A percentile compares a stretch with the other conserved stretches of the same genome.
Conservation (phyloP, 1,284 basidiomycete genomes). For the Earliella scabrosa region DNA sequence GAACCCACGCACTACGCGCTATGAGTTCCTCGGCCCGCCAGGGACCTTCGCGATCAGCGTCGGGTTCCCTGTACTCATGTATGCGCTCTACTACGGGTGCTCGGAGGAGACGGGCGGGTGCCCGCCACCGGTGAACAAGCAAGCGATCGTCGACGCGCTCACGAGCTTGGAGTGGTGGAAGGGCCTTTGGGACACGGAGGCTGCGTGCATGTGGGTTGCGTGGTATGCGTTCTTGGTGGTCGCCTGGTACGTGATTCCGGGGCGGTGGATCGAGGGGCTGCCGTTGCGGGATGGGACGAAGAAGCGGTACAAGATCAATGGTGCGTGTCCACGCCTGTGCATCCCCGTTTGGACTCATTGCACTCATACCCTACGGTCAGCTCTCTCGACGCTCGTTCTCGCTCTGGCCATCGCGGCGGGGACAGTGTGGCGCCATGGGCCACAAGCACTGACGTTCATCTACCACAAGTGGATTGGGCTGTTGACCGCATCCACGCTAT, state of each 20-base stretch:
- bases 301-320: constrained; percentile 94
- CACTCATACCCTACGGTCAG: no score
- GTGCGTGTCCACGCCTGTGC: constrained; percentile 47
- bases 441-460: constrained; percentile 83
- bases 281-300: constrained; percentile 79
- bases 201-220: constrained; percentile 76
- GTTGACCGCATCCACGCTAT: constrained; percentile 81
- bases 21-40: constrained; percentile 88
- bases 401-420: constrained; percentile 74
- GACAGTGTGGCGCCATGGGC: constrained; percentile 74
- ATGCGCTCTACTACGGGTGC: constrained; percentile 88
- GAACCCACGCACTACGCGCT: constrained; percentile 71
- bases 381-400: constrained; percentile 83
- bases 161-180: constrained; percentile 64
- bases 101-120: constrained; percentile 81
- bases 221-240: constrained; percentile 92
- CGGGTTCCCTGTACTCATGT: constrained; percentile 75
- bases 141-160: constrained; percentile 51
- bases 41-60: constrained; percentile 80
- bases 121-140: constrained; percentile 54
- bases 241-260: constrained; percentile 87
- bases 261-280: constrained; percentile 83
- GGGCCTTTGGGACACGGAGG: constrained; percentile 82
- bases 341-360: neutral
- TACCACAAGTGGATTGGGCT: constrained; percentile 95